Conservation (phyloP, 2,329 filamentous ascomycete species). For the Herpotrichia juniperi region DNA sequence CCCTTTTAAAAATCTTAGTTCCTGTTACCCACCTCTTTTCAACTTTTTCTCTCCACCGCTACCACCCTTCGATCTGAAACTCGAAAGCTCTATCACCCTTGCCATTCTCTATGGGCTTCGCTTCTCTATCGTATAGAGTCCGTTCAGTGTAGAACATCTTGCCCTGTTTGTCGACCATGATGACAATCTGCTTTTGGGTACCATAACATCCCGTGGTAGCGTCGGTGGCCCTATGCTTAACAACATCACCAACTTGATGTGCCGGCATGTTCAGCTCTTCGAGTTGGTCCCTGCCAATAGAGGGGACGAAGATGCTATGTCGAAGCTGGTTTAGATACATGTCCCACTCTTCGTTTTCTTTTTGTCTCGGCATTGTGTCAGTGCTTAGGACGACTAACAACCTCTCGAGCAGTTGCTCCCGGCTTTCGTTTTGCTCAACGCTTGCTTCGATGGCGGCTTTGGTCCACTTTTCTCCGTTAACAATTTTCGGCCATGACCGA, state of each 20-base stretch:
- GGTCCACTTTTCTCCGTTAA: constrained; percentile 62
- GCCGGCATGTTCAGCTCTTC: constrained; percentile 44
- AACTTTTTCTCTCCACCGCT: constrained; percentile 2
- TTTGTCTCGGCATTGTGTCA: constrained; percentile 61
- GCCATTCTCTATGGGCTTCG: constrained; percentile 52
- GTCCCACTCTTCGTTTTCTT: constrained; percentile 58
- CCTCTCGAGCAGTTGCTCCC: constrained; percentile 57
- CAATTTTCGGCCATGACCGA: constrained; percentile 66
- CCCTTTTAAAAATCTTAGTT: no score
- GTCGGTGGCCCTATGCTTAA: constrained; percentile 40
- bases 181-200: constrained; percentile 68
- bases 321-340: constrained; percentile 62
- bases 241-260: constrained; percentile 49
- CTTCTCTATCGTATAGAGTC: constrained; percentile 63
- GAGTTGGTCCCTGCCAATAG: constrained; percentile 57
- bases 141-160: constrained; percentile 67
- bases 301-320: constrained; percentile 66
- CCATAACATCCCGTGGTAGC: constrained; percentile 62
- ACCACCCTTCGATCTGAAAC: constrained; percentile 56
- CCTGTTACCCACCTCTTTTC: not conserved
- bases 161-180: constrained; percentile 62
- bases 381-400: constrained; percentile 59
- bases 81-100: constrained; percentile 55
- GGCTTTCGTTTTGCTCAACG: constrained; percentile 48
- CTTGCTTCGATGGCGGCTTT: constrained; percentile 56